Base-by-base conservation (phyloP, 805 yeast genomes). In the Wickerhamiella occidentalis region DNA sequence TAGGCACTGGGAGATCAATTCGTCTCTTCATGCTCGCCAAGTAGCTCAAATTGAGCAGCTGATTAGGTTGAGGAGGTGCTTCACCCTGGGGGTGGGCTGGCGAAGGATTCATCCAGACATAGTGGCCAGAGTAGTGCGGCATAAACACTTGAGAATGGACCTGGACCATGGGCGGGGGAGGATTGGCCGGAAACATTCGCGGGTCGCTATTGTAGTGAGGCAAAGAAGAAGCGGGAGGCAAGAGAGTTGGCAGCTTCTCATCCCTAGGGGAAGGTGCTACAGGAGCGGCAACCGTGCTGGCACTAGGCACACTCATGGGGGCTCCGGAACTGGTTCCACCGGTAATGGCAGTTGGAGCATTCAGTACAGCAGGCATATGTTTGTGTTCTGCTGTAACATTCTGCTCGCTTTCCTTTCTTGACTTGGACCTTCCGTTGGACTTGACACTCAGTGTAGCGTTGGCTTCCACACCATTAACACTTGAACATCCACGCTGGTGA, bases 401-500 rank as follows among this genome's bases (percentile, higher is more conserved):
- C n/a, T n/a, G n/a, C n/a, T n/a, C n/a, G n/a, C n/a, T n/a, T n/a
- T n/a, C n/a, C n/a, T n/a, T n/a, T n/a, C n/a, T n/a, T n/a, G n/a
- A n/a, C n/a, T n/a, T n/a, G n/a, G n/a, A n/a, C n/a, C n/a, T n/a
- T n/a, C n/a, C n/a, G n/a, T n/a, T n/a, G n/a, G n/a, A n/a, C n/a
- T n/a, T n/a, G n/a, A n/a, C n/a, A n/a, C n/a, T n/a, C n/a, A n/a
- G n/a, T n/a, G n/a, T n/a, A n/a, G n/a, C n/a, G n/a, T n/a, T n/a
- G n/a, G 26, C 26, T 5, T 5, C 8, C 26, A 6, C 26, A 8
- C 26, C 33, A 23, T 13, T 25, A 5, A 23, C 30, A 13, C 30
- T 25, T 3, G 28, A 28, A 46, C 51, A 48, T 11, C 37, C 26
- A n/a, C 51, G 36, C 47, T 48, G 46, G 30, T 48, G 51, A 21